Conservation (phyloP, 1,284 basidiomycete genomes). For the Rhodotorula sp. region DNA sequence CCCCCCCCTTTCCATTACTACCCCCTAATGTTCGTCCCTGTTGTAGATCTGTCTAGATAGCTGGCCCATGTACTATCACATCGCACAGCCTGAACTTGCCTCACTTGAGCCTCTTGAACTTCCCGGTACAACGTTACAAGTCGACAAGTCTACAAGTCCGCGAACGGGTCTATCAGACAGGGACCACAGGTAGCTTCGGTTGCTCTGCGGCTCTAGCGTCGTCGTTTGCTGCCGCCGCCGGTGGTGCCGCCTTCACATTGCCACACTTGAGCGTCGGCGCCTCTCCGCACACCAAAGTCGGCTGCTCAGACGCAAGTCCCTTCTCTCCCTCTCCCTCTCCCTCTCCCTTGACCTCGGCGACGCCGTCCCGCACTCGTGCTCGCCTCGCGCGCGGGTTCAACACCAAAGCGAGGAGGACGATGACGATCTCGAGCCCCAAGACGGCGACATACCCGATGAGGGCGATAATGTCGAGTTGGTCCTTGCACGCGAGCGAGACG, state of each 20-base stretch:
- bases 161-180: background rate
- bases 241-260: background rate
- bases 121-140: no score
- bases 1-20: no score
- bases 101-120: no score
- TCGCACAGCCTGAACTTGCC: no score
- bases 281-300: background rate
- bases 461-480: constrained; percentile 20
- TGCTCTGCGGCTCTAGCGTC: background rate
- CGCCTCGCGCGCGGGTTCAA: constrained; percentile 20
- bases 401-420: constrained; percentile 16
- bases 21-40: no score
- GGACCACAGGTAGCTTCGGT: background rate
- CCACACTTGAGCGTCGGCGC: background rate
- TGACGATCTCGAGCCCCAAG: constrained; percentile 18
- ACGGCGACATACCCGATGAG: constrained; percentile 28
- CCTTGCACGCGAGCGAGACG: constrained; percentile 30
- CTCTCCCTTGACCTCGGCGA: background rate
- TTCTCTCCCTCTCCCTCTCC: background rate
- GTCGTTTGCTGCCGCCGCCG: background rate
- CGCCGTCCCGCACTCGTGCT: background rate
- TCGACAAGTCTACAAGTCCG: no score
- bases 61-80: no score
- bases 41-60: no score
- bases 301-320: background rate